Evolutionary conservation across 176 grass and related monocot species (phyloP), one percentile per base, ranked within the genome.

Genomic region (Urochloa ruziziensis): DNA sequence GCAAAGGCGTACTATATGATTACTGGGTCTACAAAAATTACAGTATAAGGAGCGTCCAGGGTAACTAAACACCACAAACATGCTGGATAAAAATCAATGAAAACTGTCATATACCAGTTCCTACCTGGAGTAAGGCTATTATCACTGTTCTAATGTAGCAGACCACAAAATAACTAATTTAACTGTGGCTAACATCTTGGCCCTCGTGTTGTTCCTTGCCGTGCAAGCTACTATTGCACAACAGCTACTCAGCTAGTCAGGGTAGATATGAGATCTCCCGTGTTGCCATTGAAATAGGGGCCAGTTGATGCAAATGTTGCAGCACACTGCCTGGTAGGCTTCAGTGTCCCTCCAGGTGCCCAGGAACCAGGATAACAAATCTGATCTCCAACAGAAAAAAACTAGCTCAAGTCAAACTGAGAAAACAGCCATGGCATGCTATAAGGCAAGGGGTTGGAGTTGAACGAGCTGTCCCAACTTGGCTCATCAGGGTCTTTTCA

Each of bases 151-250:
- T 57, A 24, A 42, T 24, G 36, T 65, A 64, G 34, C 54, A 35
- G 62, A 33, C 51, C 62, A 72, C 1, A 18, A 54, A 70, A 63
- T 37, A 48, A 37, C 64, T 81, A 77, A 60, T 18, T 44, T 44
- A 40, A 43, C 10, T 76, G 62, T 14, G 12, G 75, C 39, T 54
- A 72, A 76, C 17, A 63, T 72, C 59, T 42, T 64, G n/a, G 33
- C 40, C 67, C 47, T 65, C 21, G 23, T 76, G 47, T 7, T 47
- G 2, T 37, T 70, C 29, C 57, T 33, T 39, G 43, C 23, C 21
- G 1, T 86, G 70, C 63, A 82, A 56, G 64, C 46, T 86, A 89
- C 32, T 23, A 58, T 74, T 46, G 36, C 83, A 64, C 25, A 63
- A n/a, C 77, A 40, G 25, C 33, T 70, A 53, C 33, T 65, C 34